Evolutionary conservation across 805 yeast genomes (phyloP), one percentile per base, ranked within the genome.

Genomic region (Blastobotrys robertii): DNA sequence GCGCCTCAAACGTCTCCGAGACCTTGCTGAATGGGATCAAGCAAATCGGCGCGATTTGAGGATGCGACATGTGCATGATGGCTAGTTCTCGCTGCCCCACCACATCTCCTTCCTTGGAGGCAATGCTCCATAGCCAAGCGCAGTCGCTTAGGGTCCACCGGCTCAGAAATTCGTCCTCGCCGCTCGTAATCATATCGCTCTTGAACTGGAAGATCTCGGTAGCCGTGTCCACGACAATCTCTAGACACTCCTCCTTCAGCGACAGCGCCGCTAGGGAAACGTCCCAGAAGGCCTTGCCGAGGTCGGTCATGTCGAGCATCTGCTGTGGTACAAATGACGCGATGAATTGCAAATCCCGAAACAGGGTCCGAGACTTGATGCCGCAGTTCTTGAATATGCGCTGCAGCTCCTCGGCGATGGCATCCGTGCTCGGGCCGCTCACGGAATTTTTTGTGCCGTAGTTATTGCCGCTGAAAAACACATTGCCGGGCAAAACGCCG

Each of bases 261-360:
- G 59, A 54, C 13, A 51, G 41, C 4, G 65, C 65, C 2, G 64
- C 65, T 30, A 58, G 53, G 30, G 58, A 52, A 12, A 62, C 64
- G 37, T 63, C 66, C 56, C 63, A 58, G 38, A 63, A 63, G n/a
- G 62, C 62, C 39, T 55, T 55, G 30, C 62, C 62, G 6, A 45
- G 45, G 35, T 54, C 59, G 3, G 55, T 54, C 44, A 52, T 28
- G 25, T 59, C 64, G 28, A 60, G 50, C 7, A 53, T 46, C 11
- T 42, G 42, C 1, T 59, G 48, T 4, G 62, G 59, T 2, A 59
- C 62, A 41, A 62, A 54, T 5, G 63, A 53, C 1, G 65, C 54
- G 30, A 63, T 53, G 14, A 57, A 46, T 42, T 63, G 66, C 29
- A 63, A 44, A 40, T 63, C 67, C 11, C 63, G 44, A 38, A 55